phyloP scores from a whole-genome alignment of 148 eudicot species.

The Chenopodium album region DNA sequence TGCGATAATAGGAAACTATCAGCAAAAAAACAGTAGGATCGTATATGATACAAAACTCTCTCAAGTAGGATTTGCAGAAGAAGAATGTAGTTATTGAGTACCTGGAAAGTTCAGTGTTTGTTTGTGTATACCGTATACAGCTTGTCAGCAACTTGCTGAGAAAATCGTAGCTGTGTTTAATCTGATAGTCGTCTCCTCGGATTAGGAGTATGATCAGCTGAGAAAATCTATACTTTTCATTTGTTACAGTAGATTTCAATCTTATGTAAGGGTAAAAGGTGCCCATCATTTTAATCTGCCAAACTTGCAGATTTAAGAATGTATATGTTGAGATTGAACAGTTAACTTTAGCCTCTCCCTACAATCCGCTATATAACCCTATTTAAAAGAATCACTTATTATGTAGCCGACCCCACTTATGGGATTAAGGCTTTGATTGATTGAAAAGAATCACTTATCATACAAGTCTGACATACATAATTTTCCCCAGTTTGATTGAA shows the following conservation, averaged over 20 bases:
- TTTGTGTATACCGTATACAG: slow-evolving; percentile 1
- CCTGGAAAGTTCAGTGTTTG: background rate
- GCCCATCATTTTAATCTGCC: background rate
- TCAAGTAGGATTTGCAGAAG: slow-evolving; percentile 68
- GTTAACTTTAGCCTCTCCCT: no score
- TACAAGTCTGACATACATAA: no score
- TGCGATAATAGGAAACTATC: slow-evolving; percentile 77
- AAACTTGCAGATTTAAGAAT: background rate
- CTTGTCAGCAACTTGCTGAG: slow-evolving; percentile 22
- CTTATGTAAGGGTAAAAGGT: slow-evolving; percentile 4
- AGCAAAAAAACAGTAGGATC: slow-evolving; percentile 73
- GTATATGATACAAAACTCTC: slow-evolving; percentile 63
- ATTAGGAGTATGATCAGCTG: background rate
- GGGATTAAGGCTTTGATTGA: no score
- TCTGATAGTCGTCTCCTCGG: background rate
- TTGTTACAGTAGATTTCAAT: background rate
- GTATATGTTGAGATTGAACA: background rate
- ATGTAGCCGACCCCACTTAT: no score
- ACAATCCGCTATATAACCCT: no score
- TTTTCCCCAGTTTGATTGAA: background rate
- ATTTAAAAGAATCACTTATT: no score
- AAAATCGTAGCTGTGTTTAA: background rate
- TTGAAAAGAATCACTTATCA: no score
- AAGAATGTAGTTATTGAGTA: slow-evolving; percentile 51
- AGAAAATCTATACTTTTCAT: background rate